Base-by-base conservation (phyloP, 108 stramenopile species). In the Skeletonema tropicum region DNA sequence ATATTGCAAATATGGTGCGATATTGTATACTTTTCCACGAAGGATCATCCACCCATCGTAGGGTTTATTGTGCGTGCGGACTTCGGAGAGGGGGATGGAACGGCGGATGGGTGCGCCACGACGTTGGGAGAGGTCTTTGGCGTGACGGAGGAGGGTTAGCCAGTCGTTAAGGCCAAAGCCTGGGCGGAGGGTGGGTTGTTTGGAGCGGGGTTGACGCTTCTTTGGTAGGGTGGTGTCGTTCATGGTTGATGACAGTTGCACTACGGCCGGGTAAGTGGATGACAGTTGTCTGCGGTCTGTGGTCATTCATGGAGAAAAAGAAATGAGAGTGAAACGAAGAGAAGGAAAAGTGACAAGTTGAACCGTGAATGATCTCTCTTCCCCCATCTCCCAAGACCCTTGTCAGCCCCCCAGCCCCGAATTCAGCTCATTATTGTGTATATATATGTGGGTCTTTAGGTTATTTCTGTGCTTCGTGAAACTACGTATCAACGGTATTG, bases 11-110 rank as follows among this genome's bases (percentile, higher is more conserved):
- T 97, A 99, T 15, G 96, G 96, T 3, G 91, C 82, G 30, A 98
- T 83, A 78, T 97, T 95, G 82, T 98, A 99, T 2, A 99, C 98
- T 35, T 87, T 86, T 0, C 93, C 95, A 11, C 78, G 71, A 29
- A 96, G 68, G 4, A 92, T 80, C 38, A 91, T 91, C 98, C 98
- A 99, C 41, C 87, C 92, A 61, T 99, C 98, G 62, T 96, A 76
- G 11, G 75, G 25, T 8, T 77, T 66, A 14, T 77, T 73, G 85
- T 98, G 98, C 42, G 61, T 26, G 10, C 57, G 30, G 8, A 98
- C 75, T 78, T 98, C 97, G 3, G 79, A 57, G 38, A 64, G 39
- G 0, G 87, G 25, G 25, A 96, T 93, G 55, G 78, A 74, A 23
- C 68, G 66, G 2, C 96, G 85, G n/a, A 92, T 49, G 4, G 90